These are phyloP conservation scores for Lentinula edodes DNA, from an alignment of 768 basidiomycete species.

Conservation along the genomic window DNA sequence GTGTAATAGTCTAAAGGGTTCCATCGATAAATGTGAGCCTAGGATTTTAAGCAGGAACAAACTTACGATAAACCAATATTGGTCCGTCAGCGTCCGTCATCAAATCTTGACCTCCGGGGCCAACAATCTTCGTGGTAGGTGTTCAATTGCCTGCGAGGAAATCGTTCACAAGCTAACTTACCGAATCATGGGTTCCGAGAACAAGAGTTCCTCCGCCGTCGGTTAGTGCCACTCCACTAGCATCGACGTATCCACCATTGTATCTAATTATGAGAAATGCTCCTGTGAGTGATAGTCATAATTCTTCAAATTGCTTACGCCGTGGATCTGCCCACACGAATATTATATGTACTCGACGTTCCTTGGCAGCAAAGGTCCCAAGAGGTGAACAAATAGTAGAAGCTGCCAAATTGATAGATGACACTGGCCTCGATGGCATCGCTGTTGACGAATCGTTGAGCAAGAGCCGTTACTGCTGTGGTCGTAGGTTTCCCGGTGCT, in stretches of 20 bases:
- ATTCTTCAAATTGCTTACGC: slow-evolving; percentile 23
- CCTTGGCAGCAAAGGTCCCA: slow-evolving; percentile 53
- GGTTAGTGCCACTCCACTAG: slow-evolving; percentile 36
- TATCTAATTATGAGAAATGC: slow-evolving; percentile 20
- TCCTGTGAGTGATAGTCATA: neutral
- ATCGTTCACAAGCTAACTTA: slow-evolving; percentile 14
- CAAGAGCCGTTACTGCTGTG: slow-evolving; percentile 34
- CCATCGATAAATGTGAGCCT: neutral
- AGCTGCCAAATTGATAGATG: slow-evolving; percentile 37
- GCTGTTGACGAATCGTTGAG: slow-evolving; percentile 22
- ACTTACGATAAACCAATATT: slow-evolving; percentile 47
- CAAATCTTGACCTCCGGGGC: slow-evolving; percentile 53
- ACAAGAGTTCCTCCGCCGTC: slow-evolving; percentile 50
- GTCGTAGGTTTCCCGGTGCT: slow-evolving; percentile 37
- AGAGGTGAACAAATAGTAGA: slow-evolving; percentile 50
- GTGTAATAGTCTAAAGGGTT: slow-evolving; percentile 42
- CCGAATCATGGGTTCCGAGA: slow-evolving; percentile 36
- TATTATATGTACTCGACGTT: slow-evolving; percentile 52
- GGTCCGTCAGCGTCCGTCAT: slow-evolving; percentile 38
- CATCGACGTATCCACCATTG: slow-evolving; percentile 41
- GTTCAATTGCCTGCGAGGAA: neutral
- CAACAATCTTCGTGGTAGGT: slow-evolving; percentile 29
- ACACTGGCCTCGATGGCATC: slow-evolving; percentile 47
- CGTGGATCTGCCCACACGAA: slow-evolving; percentile 47
- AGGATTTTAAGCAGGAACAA: neutral